Evolutionary conservation across 2,329 filamentous ascomycete genomes (phyloP).

Genomic region (Scedosporium apiospermum): DNA sequence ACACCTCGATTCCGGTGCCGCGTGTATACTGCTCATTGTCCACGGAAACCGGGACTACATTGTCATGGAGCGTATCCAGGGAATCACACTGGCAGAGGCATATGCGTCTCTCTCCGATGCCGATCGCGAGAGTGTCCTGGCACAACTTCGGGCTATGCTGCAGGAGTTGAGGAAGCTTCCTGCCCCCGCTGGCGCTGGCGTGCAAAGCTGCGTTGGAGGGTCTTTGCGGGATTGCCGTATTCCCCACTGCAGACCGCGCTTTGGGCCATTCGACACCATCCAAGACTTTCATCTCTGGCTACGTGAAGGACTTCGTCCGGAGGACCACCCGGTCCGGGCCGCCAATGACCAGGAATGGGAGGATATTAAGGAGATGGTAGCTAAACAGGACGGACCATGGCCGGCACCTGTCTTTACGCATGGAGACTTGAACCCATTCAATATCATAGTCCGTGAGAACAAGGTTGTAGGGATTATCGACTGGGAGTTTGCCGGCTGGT

Average conservation of each 20-base stretch:
- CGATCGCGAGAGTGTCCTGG: not conserved
- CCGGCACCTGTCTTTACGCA: constrained; percentile 34
- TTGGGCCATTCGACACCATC: constrained; percentile 22
- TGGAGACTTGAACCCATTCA: constrained; percentile 31
- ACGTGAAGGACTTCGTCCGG: constrained; percentile 15
- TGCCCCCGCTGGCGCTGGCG: constrained; percentile 9
- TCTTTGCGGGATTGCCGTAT: constrained; percentile 19
- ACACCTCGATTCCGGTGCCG: not conserved
- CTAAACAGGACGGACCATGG: constrained; percentile 24
- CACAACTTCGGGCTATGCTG: not conserved
- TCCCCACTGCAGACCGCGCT: constrained; percentile 10
- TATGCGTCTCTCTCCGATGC: constrained; percentile 10
- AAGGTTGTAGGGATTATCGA: constrained; percentile 32
- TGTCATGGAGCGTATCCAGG: constrained; percentile 30
- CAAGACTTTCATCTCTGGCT: constrained; percentile 23
- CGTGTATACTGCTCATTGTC: constrained; percentile 14
- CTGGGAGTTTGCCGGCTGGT: constrained; percentile 24
- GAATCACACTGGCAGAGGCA: constrained; percentile 10
- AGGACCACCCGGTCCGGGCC: constrained; percentile 10
- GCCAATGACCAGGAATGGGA: constrained; percentile 14
- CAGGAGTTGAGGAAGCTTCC: constrained; percentile 10
- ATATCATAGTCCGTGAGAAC: constrained; percentile 30
- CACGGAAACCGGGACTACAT: constrained; percentile 30
- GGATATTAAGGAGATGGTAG: constrained; percentile 22
- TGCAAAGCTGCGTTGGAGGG: constrained; percentile 17